Evolutionary conservation across 805 yeast genomes (phyloP).

Genomic region (Blastobotrys peoriensis): DNA sequence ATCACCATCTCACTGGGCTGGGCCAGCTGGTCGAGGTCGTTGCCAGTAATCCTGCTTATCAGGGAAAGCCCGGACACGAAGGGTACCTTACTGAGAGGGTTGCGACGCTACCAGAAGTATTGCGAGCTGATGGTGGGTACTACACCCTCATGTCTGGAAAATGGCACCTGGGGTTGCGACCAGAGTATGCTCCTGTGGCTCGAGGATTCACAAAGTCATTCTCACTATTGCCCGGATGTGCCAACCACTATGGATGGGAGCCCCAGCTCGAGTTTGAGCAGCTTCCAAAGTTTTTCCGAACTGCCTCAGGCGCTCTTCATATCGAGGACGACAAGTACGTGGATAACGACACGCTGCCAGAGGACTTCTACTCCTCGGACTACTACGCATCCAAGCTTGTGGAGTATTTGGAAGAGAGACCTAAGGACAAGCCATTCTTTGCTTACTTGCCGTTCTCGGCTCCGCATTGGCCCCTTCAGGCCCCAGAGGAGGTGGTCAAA

Average conservation of each 20-base stretch:
- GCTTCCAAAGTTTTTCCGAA: conserved; percentile 14
- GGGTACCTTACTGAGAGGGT: conserved; percentile 47
- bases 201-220: conserved; percentile 48
- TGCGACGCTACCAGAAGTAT: conserved; percentile 48
- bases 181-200: conserved; percentile 43
- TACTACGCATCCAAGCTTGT: conserved; percentile 41
- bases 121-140: conserved; percentile 41
- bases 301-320: conserved; percentile 28
- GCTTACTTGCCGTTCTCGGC: conserved; percentile 54
- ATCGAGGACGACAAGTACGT: conserved; percentile 36
- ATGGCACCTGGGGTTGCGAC: conserved; percentile 51
- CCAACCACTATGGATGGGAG: conserved; percentile 48
- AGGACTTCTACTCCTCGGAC: conserved; percentile 42
- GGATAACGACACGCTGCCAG: conserved; percentile 32
- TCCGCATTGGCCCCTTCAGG: conserved; percentile 65
- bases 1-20: conserved; percentile 54
- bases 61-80: conserved; percentile 49
- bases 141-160: conserved; percentile 51
- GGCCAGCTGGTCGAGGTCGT: conserved; percentile 53
- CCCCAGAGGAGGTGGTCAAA: conserved; percentile 42
- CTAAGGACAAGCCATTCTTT: conserved; percentile 40
- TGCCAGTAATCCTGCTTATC: conserved; percentile 34
- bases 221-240: conserved; percentile 50
- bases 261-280: conserved; percentile 19
- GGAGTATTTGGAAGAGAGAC: conserved; percentile 28